A percentile compares a stretch with the other conserved stretches of the same genome.
Evolutionary conservation across 768 basidiomycete genomes (phyloP).

Genomic region (Nidularia sp.): DNA sequence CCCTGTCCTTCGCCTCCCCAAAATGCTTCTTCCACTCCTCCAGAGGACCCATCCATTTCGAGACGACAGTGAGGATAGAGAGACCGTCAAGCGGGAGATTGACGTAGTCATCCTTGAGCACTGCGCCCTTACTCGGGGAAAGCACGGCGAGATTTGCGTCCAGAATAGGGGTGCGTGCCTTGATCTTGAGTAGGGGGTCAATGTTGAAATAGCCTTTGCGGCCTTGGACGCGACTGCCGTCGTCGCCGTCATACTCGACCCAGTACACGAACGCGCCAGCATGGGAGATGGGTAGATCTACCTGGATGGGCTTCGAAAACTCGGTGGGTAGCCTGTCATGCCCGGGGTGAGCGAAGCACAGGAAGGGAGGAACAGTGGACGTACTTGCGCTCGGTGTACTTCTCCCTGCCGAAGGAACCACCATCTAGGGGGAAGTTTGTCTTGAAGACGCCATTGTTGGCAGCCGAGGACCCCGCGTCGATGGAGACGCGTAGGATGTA

Average conservation of each 20-base stretch:
- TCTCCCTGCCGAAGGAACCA: slow-evolving; percentile 74
- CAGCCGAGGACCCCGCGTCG: slow-evolving; percentile 88
- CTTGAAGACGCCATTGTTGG: slow-evolving; percentile 88
- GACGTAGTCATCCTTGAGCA: slow-evolving; percentile 45
- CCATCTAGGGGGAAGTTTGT: slow-evolving; percentile 98
- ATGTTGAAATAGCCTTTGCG: slow-evolving; percentile 95
- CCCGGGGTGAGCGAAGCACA: slow-evolving; percentile 1
- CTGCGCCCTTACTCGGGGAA: slow-evolving; percentile 48
- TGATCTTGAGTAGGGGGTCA: slow-evolving; percentile 81
- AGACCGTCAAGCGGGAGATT: slow-evolving; percentile 86
- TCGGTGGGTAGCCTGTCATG: slow-evolving; percentile 69
- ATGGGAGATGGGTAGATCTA: slow-evolving; percentile 94
- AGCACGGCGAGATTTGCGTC: slow-evolving; percentile 48
- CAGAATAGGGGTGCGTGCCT: slow-evolving; percentile 73
- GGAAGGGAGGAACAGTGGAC: slow-evolving; percentile 18
- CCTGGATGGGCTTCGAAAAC: slow-evolving; percentile 86
- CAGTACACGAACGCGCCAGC: slow-evolving; percentile 96
- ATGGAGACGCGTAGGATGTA: slow-evolving; percentile 91
- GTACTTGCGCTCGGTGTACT: slow-evolving; percentile 73
- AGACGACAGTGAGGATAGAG: slow-evolving; percentile 84
- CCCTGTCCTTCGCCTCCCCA: slow-evolving; percentile 78
- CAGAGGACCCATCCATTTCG: slow-evolving; percentile 96
- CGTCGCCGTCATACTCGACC: slow-evolving; percentile 81
- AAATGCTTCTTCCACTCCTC: slow-evolving; percentile 77
- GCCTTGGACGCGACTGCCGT: slow-evolving; percentile 67